A percentile compares a stretch with the other conserved stretches of the same genome.
phyloP scores from a whole-genome alignment of 2,329 filamentous ascomycete genomes.

The Talaromyces amestolkiae region DNA sequence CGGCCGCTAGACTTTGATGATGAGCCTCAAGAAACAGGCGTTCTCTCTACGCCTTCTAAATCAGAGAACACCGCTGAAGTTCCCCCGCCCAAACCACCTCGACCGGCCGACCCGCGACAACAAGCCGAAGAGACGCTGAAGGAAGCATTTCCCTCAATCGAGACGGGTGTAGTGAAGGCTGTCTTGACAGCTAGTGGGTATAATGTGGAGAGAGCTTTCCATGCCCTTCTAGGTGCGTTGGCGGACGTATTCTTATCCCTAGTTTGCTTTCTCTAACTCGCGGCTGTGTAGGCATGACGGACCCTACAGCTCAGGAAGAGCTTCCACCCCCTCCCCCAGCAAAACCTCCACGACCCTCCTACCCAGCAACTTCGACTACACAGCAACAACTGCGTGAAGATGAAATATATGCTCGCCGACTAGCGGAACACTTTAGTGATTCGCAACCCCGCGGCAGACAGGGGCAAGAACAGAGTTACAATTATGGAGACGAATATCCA shows the following conservation, averaged over 20 bases:
- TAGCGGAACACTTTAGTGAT: conserved; percentile 82
- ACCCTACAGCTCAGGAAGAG: conserved; percentile 68
- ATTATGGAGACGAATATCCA: conserved; percentile 49
- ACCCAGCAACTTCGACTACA: conserved; percentile 51
- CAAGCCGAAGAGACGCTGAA: conserved; percentile 85
- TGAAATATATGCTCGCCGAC: conserved; percentile 85
- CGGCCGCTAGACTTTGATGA: conserved; percentile 59
- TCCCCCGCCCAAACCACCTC: conserved; percentile 77
- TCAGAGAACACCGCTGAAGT: conserved; percentile 24
- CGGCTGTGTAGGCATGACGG: conserved; percentile 64
- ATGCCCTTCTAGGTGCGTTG: conserved; percentile 75
- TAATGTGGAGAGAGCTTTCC: conserved; percentile 89
- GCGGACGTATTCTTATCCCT: not conserved
- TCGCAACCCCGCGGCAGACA: conserved; percentile 34
- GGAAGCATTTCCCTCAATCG: conserved; percentile 88
- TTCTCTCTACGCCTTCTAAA: conserved; percentile 27
- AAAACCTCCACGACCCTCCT: conserved; percentile 74
- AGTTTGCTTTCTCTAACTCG: not conserved
- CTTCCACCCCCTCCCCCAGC: conserved; percentile 72
- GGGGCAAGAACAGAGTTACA: conserved; percentile 43
- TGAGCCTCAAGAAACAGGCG: conserved; percentile 49
- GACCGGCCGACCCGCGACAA: conserved; percentile 75
- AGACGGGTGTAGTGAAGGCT: conserved; percentile 76
- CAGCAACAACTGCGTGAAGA: conserved; percentile 84
- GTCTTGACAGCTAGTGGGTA: conserved; percentile 83